Evolutionary conservation across 108 stramenopile species (phyloP).

Genomic region (Skeletonema tropicum): DNA sequence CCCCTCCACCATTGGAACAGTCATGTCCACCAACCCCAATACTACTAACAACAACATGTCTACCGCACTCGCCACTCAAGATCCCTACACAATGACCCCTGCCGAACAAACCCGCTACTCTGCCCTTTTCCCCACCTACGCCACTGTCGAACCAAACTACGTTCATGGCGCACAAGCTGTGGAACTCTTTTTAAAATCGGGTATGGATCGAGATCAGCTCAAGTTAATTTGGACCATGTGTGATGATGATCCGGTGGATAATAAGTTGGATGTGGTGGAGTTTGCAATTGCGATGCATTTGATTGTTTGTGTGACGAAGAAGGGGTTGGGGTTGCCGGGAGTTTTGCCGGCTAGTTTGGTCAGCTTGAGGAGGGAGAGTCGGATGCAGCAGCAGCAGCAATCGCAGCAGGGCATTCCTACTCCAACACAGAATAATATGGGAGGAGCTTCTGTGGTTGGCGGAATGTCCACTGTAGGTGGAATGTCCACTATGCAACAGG

Average conservation of each 20-base stretch:
- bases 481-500: conserved; percentile 11
- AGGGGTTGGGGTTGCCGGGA: conserved; percentile 71
- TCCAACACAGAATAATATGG: conserved; percentile 1
- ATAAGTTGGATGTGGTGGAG: conserved; percentile 84
- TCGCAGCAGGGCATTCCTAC: conserved; percentile 16
- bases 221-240: conserved; percentile 88
- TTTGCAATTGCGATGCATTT: conserved; percentile 97
- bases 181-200: conserved; percentile 85
- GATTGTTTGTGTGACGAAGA: conserved; percentile 92
- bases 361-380: conserved; percentile 36
- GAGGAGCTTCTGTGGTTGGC: neutral
- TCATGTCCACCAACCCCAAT: neutral
- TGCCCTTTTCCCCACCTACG: conserved; percentile 81
- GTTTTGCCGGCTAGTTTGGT: conserved; percentile 66
- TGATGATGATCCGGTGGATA: conserved; percentile 88
- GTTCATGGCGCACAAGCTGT: conserved; percentile 90
- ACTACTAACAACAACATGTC: conserved; percentile 7
- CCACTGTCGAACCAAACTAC: conserved; percentile 74
- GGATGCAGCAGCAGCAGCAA: conserved; percentile 44
- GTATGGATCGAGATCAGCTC: conserved; percentile 50
- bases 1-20: neutral
- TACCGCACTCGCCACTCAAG: conserved; percentile 62
- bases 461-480: conserved; percentile 9
- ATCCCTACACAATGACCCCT: conserved; percentile 83
- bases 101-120: conserved; percentile 85